phyloP scores from a whole-genome alignment of 1,139 yeast genomes.

The Scheffersomyces illinoinensis region DNA sequence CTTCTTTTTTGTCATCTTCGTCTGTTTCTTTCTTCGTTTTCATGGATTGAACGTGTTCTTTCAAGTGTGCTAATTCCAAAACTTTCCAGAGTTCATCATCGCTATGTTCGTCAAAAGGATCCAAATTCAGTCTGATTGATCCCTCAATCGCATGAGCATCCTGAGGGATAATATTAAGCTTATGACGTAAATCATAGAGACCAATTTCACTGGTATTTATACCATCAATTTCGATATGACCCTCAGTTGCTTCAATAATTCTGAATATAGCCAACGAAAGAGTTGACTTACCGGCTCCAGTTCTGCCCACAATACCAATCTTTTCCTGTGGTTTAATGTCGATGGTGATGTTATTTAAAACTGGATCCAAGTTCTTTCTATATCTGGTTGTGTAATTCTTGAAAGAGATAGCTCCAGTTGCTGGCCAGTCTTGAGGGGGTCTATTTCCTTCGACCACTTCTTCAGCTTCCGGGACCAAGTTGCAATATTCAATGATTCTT shows the following conservation, averaged over 20 bases:
- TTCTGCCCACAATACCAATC: constrained; percentile 43
- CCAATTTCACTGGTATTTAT: constrained; percentile 32
- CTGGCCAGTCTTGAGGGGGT: constrained; percentile 34
- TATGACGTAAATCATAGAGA: constrained; percentile 33
- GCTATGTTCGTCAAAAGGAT: constrained; percentile 29
- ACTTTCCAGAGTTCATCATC: constrained; percentile 37
- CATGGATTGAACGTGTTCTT: constrained; percentile 32
- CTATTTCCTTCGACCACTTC: constrained; percentile 25
- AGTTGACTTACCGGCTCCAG: constrained; percentile 45
- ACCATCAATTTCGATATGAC: constrained; percentile 34
- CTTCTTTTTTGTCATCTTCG: constrained; percentile 1
- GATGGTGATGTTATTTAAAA: constrained; percentile 28
- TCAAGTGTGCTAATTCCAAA: constrained; percentile 36
- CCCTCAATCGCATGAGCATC: constrained; percentile 41
- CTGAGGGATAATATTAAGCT: constrained; percentile 40
- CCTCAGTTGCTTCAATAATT: constrained; percentile 35
- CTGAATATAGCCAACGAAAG: constrained; percentile 40
- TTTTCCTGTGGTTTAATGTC: constrained; percentile 34
- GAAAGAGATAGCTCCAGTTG: constrained; percentile 29
- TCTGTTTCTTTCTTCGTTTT: constrained; percentile 23
- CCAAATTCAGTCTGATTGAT: constrained; percentile 35
- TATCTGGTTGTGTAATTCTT: constrained; percentile 34
- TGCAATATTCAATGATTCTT: constrained; percentile 36
- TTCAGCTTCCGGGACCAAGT: constrained; percentile 36
- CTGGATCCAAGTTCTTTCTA: constrained; percentile 38